phyloP scores from a whole-genome alignment of 345 rosid genomes.

The Brassica rapa region DNA sequence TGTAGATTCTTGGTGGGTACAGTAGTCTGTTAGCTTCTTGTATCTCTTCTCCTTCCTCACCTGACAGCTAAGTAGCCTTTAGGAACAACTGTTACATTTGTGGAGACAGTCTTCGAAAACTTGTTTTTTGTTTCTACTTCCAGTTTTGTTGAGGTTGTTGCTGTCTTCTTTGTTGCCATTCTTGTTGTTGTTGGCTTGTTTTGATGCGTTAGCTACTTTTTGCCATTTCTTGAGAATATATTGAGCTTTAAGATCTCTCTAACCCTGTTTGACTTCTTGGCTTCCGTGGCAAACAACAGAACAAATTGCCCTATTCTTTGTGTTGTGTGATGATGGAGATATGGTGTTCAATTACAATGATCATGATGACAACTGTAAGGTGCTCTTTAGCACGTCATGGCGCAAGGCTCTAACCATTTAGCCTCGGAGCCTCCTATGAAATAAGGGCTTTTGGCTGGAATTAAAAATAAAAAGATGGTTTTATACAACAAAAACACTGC shows the following conservation, averaged over 20 bases:
- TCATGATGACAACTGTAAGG: not conserved
- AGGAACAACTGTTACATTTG: not conserved
- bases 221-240: not conserved
- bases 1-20: not conserved
- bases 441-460: not conserved
- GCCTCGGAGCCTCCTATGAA: not conserved
- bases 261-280: not conserved
- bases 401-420: not conserved
- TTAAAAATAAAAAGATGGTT: not conserved
- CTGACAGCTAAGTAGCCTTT: not conserved
- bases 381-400: not conserved
- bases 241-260: not conserved
- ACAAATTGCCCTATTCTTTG: no score
- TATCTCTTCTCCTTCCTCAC: not conserved
- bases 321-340: not conserved
- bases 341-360: not conserved
- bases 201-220: not conserved
- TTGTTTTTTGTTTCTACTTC: not conserved
- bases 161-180: not conserved
- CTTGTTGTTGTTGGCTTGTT: not conserved
- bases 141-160: not conserved
- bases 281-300: no score
- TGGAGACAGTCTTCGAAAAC: not conserved
- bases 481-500: slow-evolving; percentile 25
- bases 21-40: not conserved